A percentile compares a stretch with the other conserved stretches of the same genome.
Evolutionary conservation across 1,284 basidiomycete species (phyloP).

Genomic region (Cryptococcus floricola): DNA sequence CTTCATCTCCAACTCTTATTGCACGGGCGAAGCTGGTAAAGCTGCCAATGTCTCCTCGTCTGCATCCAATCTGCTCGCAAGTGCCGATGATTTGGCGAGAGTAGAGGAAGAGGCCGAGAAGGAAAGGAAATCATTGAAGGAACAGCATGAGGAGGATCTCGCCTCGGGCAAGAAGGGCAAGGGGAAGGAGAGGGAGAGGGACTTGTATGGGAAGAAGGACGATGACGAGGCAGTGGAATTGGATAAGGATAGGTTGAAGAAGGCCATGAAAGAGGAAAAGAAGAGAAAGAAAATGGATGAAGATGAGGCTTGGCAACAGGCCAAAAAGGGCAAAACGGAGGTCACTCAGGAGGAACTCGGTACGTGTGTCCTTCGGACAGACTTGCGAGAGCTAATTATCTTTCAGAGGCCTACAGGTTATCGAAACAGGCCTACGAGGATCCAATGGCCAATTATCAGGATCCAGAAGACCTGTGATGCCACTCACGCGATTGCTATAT

Average conservation of each 20-base stretch:
- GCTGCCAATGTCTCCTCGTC: conserved; percentile 68
- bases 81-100: conserved; percentile 43
- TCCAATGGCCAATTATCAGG: conserved; percentile 51
- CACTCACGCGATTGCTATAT: background rate
- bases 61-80: conserved; percentile 62
- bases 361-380: conserved; percentile 49
- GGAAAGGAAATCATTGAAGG: conserved; percentile 42
- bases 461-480: conserved; percentile 21
- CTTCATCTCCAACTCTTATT: conserved; percentile 79
- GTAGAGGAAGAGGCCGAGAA: conserved; percentile 31
- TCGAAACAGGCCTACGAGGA: conserved; percentile 45
- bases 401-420: conserved; percentile 47
- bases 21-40: conserved; percentile 83
- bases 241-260: conserved; percentile 63
- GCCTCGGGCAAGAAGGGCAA: conserved; percentile 29
- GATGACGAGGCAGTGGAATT: conserved; percentile 66
- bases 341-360: conserved; percentile 91
- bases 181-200: conserved; percentile 51
- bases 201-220: conserved; percentile 57
- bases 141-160: conserved; percentile 41
- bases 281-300: conserved; percentile 64
- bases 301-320: conserved; percentile 52
- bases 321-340: conserved; percentile 56
- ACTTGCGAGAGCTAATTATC: background rate
- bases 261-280: conserved; percentile 72